Conservation (phyloP, 1,139 yeast species). For the Debaryomyces sp. region DNA sequence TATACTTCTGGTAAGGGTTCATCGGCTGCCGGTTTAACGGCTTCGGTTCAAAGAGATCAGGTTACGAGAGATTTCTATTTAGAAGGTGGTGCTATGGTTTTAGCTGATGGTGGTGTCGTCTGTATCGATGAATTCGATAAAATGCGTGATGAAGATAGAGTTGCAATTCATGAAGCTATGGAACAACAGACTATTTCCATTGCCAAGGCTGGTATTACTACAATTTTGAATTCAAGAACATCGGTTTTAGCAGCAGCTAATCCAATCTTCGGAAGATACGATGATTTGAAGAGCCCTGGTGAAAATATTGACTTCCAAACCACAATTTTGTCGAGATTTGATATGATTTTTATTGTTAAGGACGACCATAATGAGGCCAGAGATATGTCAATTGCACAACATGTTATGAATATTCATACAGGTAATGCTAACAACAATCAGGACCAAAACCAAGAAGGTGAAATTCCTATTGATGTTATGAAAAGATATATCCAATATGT, state of each 20-base stretch:
- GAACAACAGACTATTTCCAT: slow-evolving; percentile 99
- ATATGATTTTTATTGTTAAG: slow-evolving; percentile 96
- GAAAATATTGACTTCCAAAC: slow-evolving; percentile 98
- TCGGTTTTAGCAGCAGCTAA: slow-evolving; percentile 98
- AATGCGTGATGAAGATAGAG: slow-evolving; percentile 99
- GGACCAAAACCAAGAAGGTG: slow-evolving; percentile 66
- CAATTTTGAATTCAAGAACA: slow-evolving; percentile 92
- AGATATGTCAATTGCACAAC: slow-evolving; percentile 90
- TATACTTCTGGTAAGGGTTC: slow-evolving; percentile 99
- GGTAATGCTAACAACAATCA: slow-evolving; percentile 59
- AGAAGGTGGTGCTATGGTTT: slow-evolving; percentile 99
- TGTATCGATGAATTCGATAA: slow-evolving; percentile 99
- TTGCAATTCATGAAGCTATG: slow-evolving; percentile 99
- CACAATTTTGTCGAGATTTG: slow-evolving; percentile 94
- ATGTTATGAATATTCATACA: slow-evolving; percentile 93
- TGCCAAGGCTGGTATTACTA: slow-evolving; percentile 98
- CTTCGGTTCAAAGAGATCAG: slow-evolving; percentile 93
- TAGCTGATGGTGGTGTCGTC: slow-evolving; percentile 99
- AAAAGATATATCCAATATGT: slow-evolving; percentile 91
- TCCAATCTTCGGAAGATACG: slow-evolving; percentile 95
- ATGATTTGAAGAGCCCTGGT: slow-evolving; percentile 94
- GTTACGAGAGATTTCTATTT: slow-evolving; percentile 86
- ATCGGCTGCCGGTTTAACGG: slow-evolving; percentile 98
- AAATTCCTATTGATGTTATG: slow-evolving; percentile 88
- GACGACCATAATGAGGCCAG: slow-evolving; percentile 89